Percentiles rank a stretch among this genome's conserved stretches.
Evolutionary conservation across 768 basidiomycete species (phyloP).

Genomic region (Kondoa subrosea): DNA sequence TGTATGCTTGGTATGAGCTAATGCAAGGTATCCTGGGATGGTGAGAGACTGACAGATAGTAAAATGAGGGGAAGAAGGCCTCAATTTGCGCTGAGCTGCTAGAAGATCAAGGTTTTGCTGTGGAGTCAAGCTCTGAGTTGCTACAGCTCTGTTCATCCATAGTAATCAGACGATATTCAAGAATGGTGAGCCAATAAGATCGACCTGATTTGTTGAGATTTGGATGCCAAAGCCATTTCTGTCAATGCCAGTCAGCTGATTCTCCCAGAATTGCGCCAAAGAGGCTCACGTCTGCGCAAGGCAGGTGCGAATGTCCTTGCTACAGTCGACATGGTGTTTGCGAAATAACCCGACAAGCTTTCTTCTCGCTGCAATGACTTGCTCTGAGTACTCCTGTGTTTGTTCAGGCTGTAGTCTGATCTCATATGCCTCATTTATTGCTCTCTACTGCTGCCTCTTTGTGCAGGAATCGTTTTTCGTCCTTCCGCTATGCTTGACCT

Average conservation of each 20-base stretch:
- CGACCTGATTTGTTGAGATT: background rate
- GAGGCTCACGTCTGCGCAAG: background rate
- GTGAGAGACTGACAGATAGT: slow-evolving; percentile 46
- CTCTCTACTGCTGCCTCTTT: too few species aligned
- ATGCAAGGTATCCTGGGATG: background rate
- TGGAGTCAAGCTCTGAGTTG: slow-evolving; percentile 29
- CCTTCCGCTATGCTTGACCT: too few species aligned
- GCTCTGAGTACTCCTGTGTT: too few species aligned
- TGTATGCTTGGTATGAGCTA: background rate
- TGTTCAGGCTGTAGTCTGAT: too few species aligned
- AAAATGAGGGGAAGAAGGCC: slow-evolving; percentile 87
- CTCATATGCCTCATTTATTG: too few species aligned
- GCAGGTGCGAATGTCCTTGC: slow-evolving; percentile 1
- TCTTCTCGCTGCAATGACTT: too few species aligned
- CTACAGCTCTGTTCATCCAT: slow-evolving; percentile 23
- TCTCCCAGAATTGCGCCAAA: background rate
- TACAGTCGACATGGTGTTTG: too few species aligned
- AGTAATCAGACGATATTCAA: background rate
- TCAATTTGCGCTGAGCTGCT: slow-evolving; percentile 67
- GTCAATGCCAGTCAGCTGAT: background rate
- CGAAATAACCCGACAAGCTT: too few species aligned
- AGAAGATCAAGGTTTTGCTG: slow-evolving; percentile 42
- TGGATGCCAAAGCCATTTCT: background rate
- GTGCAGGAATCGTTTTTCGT: too few species aligned
- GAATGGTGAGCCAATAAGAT: background rate